A percentile compares a stretch with the other conserved stretches of the same genome.
Evolutionary conservation across 768 basidiomycete species (phyloP).

Genomic region (Panaeolus papilionaceus): DNA sequence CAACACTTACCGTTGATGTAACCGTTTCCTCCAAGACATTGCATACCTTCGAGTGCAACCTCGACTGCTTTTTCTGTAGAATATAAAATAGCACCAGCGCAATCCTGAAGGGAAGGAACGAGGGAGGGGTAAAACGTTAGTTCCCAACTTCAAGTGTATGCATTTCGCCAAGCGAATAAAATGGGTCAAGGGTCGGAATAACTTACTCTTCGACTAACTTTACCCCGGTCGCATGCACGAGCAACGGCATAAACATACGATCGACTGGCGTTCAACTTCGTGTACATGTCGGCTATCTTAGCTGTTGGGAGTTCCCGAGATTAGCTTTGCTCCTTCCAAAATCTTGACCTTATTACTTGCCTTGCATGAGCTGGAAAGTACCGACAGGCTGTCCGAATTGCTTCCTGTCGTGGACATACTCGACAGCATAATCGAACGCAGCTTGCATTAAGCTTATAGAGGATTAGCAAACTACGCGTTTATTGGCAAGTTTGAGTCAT

Average conservation of each 20-base stretch:
- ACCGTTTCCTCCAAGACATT: conserved; percentile 93
- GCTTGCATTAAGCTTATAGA: conserved; percentile 83
- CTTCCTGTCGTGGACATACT: conserved; percentile 92
- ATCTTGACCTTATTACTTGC: conserved; percentile 42
- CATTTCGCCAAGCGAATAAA: neutral
- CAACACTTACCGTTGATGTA: conserved; percentile 82
- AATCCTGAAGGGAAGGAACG: conserved; percentile 63
- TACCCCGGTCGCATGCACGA: conserved; percentile 81
- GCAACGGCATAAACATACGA: conserved; percentile 95
- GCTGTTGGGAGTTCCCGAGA: conserved; percentile 43
- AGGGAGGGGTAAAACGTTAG: conserved; percentile 7
- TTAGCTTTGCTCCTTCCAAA: conserved; percentile 21
- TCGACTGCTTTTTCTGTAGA: conserved; percentile 93
- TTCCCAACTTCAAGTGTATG: neutral
- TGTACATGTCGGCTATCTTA: conserved; percentile 94
- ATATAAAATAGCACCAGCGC: conserved; percentile 93
- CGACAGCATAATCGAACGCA: conserved; percentile 86
- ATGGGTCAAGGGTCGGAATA: neutral
- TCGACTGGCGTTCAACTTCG: conserved; percentile 86
- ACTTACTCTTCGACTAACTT: conserved; percentile 78
- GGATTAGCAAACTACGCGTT: conserved; percentile 22
- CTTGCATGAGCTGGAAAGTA: conserved; percentile 96
- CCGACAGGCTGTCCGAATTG: conserved; percentile 91
- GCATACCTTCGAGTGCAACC: conserved; percentile 90
- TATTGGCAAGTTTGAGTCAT: conserved; percentile 26